These are phyloP conservation scores for Prunus armeniaca DNA, from an alignment of 306 rosid genomes.

Conservation along the genomic window DNA sequence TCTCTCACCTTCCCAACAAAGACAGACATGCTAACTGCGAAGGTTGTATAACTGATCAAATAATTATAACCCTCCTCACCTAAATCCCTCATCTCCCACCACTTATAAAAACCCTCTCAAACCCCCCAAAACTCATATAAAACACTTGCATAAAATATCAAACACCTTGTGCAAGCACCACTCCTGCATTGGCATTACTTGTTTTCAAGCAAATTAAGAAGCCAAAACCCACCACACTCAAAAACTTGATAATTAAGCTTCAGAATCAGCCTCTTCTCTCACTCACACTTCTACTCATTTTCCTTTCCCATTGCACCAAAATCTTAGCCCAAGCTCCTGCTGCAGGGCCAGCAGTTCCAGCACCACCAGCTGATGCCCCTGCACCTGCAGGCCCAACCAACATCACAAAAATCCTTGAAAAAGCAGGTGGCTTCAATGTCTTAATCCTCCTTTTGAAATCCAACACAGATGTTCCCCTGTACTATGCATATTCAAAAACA, in stretches of 20 bases:
- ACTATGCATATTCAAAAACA: too few relatives aligned
- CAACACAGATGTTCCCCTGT: too few relatives aligned
- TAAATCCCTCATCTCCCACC: too few relatives aligned
- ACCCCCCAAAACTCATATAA: too few relatives aligned
- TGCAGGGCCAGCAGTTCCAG: background rate
- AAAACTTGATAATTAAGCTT: constrained; percentile 28
- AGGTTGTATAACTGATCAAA: too few relatives aligned
- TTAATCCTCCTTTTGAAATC: constrained; percentile 44
- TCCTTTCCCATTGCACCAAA: constrained; percentile 21
- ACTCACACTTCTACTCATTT: constrained; percentile 27
- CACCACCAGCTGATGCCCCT: constrained; percentile 25
- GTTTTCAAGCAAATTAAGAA: background rate
- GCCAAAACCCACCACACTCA: background rate
- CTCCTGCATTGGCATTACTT: too few relatives aligned
- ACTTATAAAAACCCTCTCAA: too few relatives aligned
- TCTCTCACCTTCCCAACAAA: too few relatives aligned
- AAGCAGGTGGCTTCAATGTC: constrained; percentile 51
- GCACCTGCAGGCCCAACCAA: constrained; percentile 45
- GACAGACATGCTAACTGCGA: too few relatives aligned
- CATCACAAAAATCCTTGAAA: constrained; percentile 52
- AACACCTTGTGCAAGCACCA: too few relatives aligned
- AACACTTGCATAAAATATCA: too few relatives aligned
- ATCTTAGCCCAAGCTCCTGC: constrained; percentile 16
- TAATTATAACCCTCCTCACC: too few relatives aligned
- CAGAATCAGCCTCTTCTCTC: constrained; percentile 28